A percentile compares a stretch with the other conserved stretches of the same genome.
These are phyloP conservation scores for Phytophthora parvispora DNA, from an alignment of 352 stramenopile species.

Conservation along the genomic window DNA sequence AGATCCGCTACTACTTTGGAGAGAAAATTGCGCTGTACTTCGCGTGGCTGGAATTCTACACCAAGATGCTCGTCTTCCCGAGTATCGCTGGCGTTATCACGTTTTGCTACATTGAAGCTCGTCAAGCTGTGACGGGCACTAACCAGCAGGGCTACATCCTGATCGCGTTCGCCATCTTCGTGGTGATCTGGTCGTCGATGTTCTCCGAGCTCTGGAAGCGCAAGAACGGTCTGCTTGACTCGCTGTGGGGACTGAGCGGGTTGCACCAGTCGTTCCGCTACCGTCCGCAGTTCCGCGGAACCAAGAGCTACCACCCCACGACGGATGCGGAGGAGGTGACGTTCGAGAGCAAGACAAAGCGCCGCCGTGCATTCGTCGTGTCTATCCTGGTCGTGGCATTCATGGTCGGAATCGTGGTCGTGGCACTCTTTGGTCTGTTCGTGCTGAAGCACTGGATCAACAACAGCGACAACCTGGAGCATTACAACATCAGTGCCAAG, in stretches of 20 bases:
- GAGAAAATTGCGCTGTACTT: constrained; percentile 95
- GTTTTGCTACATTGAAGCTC: constrained; percentile 66
- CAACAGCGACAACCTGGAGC: constrained; percentile 38
- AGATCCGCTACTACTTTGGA: constrained; percentile 93
- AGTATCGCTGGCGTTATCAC: constrained; percentile 84
- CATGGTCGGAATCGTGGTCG: constrained; percentile 80
- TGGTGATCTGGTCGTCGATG: constrained; percentile 91
- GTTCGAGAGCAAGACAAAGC: constrained; percentile 68
- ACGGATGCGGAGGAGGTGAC: constrained; percentile 75
- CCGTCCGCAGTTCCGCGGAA: constrained; percentile 89
- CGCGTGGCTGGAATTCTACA: constrained; percentile 94
- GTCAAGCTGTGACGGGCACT: constrained; percentile 41
- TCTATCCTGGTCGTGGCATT: constrained; percentile 75
- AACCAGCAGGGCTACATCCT: constrained; percentile 78
- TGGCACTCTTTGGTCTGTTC: constrained; percentile 80
- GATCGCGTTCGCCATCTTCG: constrained; percentile 83
- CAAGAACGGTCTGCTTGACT: constrained; percentile 87
- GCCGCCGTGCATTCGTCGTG: constrained; percentile 61
- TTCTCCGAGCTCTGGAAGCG: constrained; percentile 93
- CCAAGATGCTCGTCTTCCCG: constrained; percentile 92
- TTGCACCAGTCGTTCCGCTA: constrained; percentile 80
- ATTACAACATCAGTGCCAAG: constrained; percentile 42
- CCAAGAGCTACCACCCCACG: constrained; percentile 74
- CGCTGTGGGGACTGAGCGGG: constrained; percentile 85
- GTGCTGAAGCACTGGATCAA: constrained; percentile 82